phyloP scores from a whole-genome alignment of 1,284 basidiomycete genomes.

The Ceratobasidium sp. region DNA sequence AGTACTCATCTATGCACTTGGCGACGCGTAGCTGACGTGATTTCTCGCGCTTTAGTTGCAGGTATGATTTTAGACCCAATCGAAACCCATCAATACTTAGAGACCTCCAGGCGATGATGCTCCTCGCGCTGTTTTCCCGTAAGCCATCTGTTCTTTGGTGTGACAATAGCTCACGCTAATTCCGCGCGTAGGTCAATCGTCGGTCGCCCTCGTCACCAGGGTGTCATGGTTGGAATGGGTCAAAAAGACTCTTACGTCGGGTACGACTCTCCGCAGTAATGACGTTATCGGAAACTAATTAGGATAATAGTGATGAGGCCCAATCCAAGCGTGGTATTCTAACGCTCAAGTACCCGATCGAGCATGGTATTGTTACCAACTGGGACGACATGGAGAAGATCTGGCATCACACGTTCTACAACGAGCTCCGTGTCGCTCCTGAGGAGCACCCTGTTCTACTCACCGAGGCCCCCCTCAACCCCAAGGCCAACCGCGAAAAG shows the following conservation, averaged over 20 bases:
- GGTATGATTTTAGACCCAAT: conserved; percentile 39
- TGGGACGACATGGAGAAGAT: conserved; percentile 74
- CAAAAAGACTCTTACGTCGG: conserved; percentile 68
- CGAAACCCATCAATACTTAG: conserved; percentile 29
- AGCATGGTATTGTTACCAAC: conserved; percentile 71
- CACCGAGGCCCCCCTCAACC: conserved; percentile 74
- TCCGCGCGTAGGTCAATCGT: conserved; percentile 53
- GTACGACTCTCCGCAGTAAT: conserved; percentile 48
- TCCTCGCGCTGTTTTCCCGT: conserved; percentile 71
- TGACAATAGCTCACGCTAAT: too few relatives aligned
- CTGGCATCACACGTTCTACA: conserved; percentile 86
- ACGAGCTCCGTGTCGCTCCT: conserved; percentile 77
- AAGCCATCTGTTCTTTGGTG: conserved; percentile 49
- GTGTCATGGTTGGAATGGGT: conserved; percentile 70
- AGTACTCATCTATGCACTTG: conserved; percentile 35
- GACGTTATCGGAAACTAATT: not conserved
- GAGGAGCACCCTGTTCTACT: conserved; percentile 79
- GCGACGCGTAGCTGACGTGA: conserved; percentile 25
- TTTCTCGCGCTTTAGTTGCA: conserved; percentile 39
- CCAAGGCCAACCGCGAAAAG: conserved; percentile 74
- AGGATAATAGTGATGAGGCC: conserved; percentile 79
- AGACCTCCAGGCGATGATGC: conserved; percentile 66
- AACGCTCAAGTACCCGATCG: conserved; percentile 76
- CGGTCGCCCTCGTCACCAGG: conserved; percentile 71
- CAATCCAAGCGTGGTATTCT: conserved; percentile 97